Conservation (phyloP, 1,284 basidiomycete genomes). For the Moniliella sp. region DNA sequence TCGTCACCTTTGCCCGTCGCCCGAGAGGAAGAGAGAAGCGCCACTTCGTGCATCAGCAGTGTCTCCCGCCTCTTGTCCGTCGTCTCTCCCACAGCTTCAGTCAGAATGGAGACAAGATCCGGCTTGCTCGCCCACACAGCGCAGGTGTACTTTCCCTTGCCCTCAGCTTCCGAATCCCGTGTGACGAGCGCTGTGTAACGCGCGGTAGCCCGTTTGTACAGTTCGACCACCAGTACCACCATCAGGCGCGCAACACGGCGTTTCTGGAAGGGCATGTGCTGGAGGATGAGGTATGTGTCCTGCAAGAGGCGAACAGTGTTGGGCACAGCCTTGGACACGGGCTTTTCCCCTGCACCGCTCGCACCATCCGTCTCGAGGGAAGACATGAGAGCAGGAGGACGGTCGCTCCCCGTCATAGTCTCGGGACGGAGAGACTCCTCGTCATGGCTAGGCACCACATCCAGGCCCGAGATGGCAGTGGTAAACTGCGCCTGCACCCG, state of each 20-base stretch:
- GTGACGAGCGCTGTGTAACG: conserved; percentile 41
- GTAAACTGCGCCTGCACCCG: conserved; percentile 43
- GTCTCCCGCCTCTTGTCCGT: conserved; percentile 2
- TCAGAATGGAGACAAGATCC: no score
- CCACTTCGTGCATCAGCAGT: no score
- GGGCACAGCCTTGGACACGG: conserved; percentile 62
- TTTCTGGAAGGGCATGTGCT: conserved; percentile 78
- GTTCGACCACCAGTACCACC: conserved; percentile 81
- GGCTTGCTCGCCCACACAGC: conserved; percentile 36
- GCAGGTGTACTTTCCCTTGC: neutral
- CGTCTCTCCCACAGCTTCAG: conserved; percentile 35
- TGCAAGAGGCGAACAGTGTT: conserved; percentile 75
- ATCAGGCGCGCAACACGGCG: conserved; percentile 71
- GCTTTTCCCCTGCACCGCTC: conserved; percentile 44
- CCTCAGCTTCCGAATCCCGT: neutral
- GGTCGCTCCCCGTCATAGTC: no score
- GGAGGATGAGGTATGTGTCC: conserved; percentile 73
- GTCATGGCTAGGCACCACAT: no score
- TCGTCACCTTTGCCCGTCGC: no score
- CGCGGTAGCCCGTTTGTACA: conserved; percentile 78
- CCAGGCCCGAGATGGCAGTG: conserved; percentile 4
- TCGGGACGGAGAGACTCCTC: no score
- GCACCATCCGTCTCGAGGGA: conserved; percentile 31
- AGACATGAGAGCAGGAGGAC: no score
- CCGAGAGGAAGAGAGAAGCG: no score